Evolutionary conservation across 345 rosid species (phyloP), one percentile per base, ranked within the genome.

Genomic region (Eucalyptus marginata): DNA sequence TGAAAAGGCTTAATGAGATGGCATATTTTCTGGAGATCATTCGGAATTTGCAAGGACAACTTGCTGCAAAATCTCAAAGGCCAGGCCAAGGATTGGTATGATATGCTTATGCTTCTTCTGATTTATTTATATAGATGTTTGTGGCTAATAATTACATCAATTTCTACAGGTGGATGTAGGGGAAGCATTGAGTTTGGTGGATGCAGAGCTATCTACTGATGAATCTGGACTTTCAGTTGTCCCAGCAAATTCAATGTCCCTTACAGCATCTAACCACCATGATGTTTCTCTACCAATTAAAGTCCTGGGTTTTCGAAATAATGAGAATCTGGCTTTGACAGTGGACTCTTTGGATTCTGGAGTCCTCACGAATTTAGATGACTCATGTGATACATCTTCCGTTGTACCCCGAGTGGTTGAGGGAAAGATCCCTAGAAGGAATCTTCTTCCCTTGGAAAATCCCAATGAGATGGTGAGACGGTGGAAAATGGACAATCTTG

Each of bases 401-500:
- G 92, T 93, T 89, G 92, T 96, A 91, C 94, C 96, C 46, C 94
- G 86, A 87, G 93, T 89, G 51, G 86, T 88, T 54, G 56, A 79
- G 81, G 68, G 62, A 36, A 25, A 87, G 52, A 89, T 91, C 91
- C 86, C 87, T n/a, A 94, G 92, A 66, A 95, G 93, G 91, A 93
- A 93, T 88, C 90, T 91, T 88, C 95, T 96, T 91, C 96, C 98
- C 71, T 89, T 94, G 91, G 99, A 98, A 93, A 98, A 97, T 91
- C 97, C 99, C 51, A 93, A 93, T 91, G 99, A 98, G 93, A 98
- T 98, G 99, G 94, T 98, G 95, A 96, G 97, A 89, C 97, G 99
- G 59, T 98, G 99, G 99, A 96, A 94, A 93, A 58, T 93, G 90
- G 93, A 94, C 92, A 95, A 97, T 87, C 91, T 97, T 93, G 99